These are phyloP conservation scores for Lyophyllum shimeji DNA, from an alignment of 768 basidiomycete genomes.

Conservation along the genomic window DNA sequence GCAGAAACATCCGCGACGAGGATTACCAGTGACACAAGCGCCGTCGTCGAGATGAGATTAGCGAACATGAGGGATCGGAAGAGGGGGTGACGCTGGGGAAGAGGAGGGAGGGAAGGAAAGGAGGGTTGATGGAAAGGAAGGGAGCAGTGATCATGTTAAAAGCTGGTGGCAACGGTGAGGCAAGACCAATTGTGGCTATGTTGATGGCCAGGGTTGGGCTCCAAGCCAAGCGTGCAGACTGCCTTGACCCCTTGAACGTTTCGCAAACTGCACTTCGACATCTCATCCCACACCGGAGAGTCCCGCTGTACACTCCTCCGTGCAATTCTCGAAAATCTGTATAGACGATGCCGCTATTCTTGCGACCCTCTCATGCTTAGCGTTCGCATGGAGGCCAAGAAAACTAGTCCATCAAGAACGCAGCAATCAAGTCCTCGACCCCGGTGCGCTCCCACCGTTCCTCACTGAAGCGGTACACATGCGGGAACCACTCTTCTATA, in stretches of 20 bases:
- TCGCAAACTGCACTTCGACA: too few species aligned
- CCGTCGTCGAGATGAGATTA: slow-evolving; percentile 21
- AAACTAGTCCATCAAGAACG: slow-evolving; percentile 1
- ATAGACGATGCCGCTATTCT: not conserved
- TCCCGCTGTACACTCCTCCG: not conserved
- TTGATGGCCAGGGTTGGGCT: not conserved
- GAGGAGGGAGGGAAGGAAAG: slow-evolving; percentile 6
- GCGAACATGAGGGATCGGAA: slow-evolving; percentile 19
- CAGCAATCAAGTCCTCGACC: slow-evolving; percentile 34
- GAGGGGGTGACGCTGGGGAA: not conserved
- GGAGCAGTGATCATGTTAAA: not conserved
- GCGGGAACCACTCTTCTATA: slow-evolving; percentile 47
- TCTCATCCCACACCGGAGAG: too few species aligned
- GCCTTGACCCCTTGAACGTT: not conserved
- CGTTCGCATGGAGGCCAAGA: not conserved
- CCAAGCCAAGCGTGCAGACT: not conserved
- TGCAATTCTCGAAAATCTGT: not conserved
- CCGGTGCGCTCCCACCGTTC: slow-evolving; percentile 46
- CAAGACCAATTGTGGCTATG: slow-evolving; percentile 14
- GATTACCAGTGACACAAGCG: slow-evolving; percentile 20
- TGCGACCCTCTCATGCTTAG: not conserved
- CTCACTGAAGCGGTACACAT: slow-evolving; percentile 44
- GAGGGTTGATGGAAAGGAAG: not conserved
- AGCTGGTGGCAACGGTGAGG: not conserved
- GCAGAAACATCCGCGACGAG: slow-evolving; percentile 19